These are phyloP conservation scores for Talinum fruticosum DNA, from an alignment of 148 eudicot species.

Conservation along the genomic window DNA sequence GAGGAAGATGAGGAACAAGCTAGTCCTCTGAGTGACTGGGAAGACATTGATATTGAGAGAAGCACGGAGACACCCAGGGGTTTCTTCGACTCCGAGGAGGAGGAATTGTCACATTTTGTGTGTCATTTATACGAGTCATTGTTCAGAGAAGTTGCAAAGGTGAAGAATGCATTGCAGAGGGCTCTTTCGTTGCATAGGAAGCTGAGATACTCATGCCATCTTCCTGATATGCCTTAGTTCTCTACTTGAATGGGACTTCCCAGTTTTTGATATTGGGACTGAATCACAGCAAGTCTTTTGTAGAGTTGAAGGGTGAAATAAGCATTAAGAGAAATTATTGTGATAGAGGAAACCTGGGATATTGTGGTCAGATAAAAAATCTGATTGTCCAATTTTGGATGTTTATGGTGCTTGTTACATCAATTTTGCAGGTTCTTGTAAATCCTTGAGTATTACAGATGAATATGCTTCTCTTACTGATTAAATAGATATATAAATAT, in stretches of 20 bases:
- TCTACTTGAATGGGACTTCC: neutral
- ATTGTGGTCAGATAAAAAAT: conserved; percentile 11
- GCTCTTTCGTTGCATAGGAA: conserved; percentile 68
- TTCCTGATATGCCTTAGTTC: conserved; percentile 52
- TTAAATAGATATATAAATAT: neutral
- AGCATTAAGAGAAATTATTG: conserved; percentile 11
- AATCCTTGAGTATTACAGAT: neutral
- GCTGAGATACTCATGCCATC: conserved; percentile 78
- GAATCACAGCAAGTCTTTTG: neutral
- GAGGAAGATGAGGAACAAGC: conserved; percentile 55
- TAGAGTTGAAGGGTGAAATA: neutral
- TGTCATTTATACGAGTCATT: conserved; percentile 66
- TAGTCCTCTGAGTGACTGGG: conserved; percentile 93
- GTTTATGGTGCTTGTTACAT: conserved; percentile 14
- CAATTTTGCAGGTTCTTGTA: conserved; percentile 6
- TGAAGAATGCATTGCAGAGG: conserved; percentile 55
- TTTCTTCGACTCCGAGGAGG: conserved; percentile 85
- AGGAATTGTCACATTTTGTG: conserved; percentile 69
- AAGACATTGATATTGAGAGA: conserved; percentile 79
- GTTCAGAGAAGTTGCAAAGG: conserved; percentile 58
- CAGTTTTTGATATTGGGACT: conserved; percentile 11
- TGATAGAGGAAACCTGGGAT: neutral
- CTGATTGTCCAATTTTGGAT: neutral
- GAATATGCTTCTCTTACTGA: neutral
- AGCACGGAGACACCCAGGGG: conserved; percentile 40